Evolutionary conservation across 148 eudicot genomes (phyloP).

Genomic region (Hydrangea macrophylla): DNA sequence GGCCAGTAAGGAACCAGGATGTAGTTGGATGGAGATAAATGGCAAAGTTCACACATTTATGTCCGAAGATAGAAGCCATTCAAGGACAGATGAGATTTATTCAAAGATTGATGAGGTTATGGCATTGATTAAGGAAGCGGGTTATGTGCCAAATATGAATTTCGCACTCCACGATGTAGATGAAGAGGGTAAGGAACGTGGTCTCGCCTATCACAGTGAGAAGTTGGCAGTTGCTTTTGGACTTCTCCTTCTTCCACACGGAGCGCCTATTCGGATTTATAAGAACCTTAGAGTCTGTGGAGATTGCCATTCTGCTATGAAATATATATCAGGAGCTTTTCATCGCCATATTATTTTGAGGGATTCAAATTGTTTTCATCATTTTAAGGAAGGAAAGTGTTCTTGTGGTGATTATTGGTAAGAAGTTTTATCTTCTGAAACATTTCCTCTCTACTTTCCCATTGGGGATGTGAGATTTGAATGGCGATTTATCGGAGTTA

Average conservation of each 20-base stretch:
- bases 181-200: constrained; percentile 55
- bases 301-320: constrained; percentile 82
- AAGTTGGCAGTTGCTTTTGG: constrained; percentile 84
- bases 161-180: constrained; percentile 67
- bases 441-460: not conserved
- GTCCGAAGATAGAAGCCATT: constrained; percentile 58
- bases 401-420: constrained; percentile 71
- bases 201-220: constrained; percentile 78
- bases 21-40: constrained; percentile 68
- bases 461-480: not conserved
- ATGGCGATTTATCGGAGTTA: not conserved
- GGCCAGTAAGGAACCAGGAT: constrained; percentile 56
- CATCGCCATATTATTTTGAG: constrained; percentile 48
- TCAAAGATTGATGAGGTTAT: constrained; percentile 57
- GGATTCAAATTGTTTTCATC: constrained; percentile 69
- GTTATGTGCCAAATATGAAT: constrained; percentile 57
- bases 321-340: constrained; percentile 42
- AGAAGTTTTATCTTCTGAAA: not conserved
- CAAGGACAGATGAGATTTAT: constrained; percentile 33
- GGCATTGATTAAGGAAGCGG: constrained; percentile 44
- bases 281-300: constrained; percentile 80
- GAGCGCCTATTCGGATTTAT: constrained; percentile 53
- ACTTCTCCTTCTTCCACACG: constrained; percentile 46
- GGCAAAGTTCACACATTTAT: constrained; percentile 57
- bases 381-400: constrained; percentile 49